Evolutionary conservation across 2,329 filamentous ascomycete species (phyloP).

Genomic region (Beauveria caledonica): DNA sequence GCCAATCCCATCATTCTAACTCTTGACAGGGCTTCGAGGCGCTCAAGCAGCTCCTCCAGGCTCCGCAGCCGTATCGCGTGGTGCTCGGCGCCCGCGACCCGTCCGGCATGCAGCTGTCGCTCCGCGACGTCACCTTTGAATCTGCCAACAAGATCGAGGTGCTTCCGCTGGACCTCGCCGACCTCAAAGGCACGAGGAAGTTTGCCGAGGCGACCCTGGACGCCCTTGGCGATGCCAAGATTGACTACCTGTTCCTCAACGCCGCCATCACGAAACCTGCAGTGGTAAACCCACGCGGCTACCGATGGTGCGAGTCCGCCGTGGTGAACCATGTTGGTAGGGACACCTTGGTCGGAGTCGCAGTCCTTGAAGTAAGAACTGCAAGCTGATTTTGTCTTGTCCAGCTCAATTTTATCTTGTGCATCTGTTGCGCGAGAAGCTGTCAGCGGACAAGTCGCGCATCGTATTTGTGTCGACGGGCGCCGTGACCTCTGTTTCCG

Average conservation of each 20-base stretch:
- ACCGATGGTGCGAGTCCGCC: conserved; percentile 41
- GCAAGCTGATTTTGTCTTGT: background rate
- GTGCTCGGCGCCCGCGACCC: conserved; percentile 43
- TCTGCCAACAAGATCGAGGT: conserved; percentile 32
- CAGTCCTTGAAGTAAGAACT: background rate
- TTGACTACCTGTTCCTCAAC: conserved; percentile 44
- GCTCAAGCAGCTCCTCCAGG: conserved; percentile 41
- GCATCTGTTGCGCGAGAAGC: conserved; percentile 39
- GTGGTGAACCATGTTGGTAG: conserved; percentile 46
- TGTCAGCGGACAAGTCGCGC: conserved; percentile 37
- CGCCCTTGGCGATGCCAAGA: conserved; percentile 30
- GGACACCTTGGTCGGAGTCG: background rate
- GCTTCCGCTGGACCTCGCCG: conserved; percentile 39
- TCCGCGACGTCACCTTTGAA: conserved; percentile 34
- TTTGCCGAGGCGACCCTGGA: conserved; percentile 39
- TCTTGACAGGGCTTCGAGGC: conserved; percentile 39
- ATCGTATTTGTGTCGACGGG: conserved; percentile 45
- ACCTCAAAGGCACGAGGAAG: conserved; percentile 34
- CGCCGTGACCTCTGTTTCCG: conserved; percentile 29
- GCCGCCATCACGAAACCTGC: conserved; percentile 32
- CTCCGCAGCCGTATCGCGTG: conserved; percentile 37
- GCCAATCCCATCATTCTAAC: background rate
- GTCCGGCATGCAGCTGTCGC: conserved; percentile 31
- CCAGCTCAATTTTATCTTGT: conserved; percentile 46
- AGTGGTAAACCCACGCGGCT: conserved; percentile 29